Evolutionary conservation across 495 filamentous ascomycete genomes (phyloP).

Genomic region (Neurospora sp.): DNA sequence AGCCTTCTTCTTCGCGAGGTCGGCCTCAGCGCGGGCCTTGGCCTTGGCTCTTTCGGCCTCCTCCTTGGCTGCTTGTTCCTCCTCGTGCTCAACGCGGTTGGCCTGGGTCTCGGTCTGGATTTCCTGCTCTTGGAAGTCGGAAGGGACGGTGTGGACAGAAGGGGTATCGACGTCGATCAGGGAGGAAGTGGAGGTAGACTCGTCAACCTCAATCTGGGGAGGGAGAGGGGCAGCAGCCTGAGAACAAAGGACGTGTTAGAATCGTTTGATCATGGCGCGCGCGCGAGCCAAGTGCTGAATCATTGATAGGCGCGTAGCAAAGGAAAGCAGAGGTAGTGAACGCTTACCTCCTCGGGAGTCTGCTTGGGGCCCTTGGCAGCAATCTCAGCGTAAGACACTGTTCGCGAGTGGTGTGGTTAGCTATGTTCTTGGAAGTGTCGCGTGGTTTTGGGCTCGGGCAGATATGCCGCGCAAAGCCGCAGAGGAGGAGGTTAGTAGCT

Average conservation of each 20-base stretch:
- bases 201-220: slow-evolving; percentile 49
- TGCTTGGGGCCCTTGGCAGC: slow-evolving; percentile 66
- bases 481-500: background rate
- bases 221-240: slow-evolving; percentile 55
- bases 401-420: background rate
- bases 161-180: slow-evolving; percentile 71
- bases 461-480: background rate
- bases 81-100: slow-evolving; percentile 40
- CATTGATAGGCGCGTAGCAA: background rate
- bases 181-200: slow-evolving; percentile 46
- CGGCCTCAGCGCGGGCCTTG: slow-evolving; percentile 34
- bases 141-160: slow-evolving; percentile 58
- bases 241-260: background rate
- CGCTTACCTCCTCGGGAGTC: slow-evolving; percentile 55
- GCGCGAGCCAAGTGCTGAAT: background rate
- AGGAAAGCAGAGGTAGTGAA: background rate
- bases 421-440: background rate
- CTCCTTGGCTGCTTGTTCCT: slow-evolving; percentile 9
- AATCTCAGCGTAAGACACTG: slow-evolving; percentile 71
- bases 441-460: background rate
- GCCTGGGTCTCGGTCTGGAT: slow-evolving; percentile 68
- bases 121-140: slow-evolving; percentile 52
- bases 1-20: slow-evolving; percentile 43
- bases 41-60: slow-evolving; percentile 25
- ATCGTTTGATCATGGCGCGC: background rate